A percentile compares a stretch with the other conserved stretches of the same genome.
These are phyloP conservation scores for Chlamydomonas schloesseri DNA, from an alignment of 139 green algal species.

Conservation along the genomic window DNA sequence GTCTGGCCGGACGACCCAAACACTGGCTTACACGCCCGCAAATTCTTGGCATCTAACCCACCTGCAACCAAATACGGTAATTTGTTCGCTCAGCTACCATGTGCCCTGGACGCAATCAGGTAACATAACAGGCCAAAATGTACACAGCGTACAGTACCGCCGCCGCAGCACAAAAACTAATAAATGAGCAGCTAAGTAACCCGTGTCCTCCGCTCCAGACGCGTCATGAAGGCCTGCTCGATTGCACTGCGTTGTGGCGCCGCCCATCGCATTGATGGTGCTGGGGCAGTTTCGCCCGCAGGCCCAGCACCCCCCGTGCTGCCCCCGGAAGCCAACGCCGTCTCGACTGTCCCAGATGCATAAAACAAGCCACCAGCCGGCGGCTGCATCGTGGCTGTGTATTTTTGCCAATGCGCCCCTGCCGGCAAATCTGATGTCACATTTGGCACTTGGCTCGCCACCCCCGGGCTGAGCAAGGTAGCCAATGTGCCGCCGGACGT, in stretches of 20 bases:
- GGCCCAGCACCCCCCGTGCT: not conserved
- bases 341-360: not conserved
- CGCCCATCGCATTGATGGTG: slow-evolving; percentile 1
- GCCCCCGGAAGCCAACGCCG: not conserved
- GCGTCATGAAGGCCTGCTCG: slow-evolving; percentile 29
- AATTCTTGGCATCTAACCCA: too few species aligned
- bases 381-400: not conserved
- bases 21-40: too few species aligned
- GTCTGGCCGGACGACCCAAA: too few species aligned
- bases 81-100: too few species aligned
- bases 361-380: slow-evolving; percentile 29
- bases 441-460: slow-evolving; percentile 11
- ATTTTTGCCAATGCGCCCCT: slow-evolving; percentile 9
- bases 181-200: not conserved
- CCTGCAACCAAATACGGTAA: too few species aligned
- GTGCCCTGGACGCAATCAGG: too few species aligned
- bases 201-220: slow-evolving; percentile 14
- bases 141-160: too few species aligned
- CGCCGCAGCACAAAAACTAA: too few species aligned
- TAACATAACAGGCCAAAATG: too few species aligned
- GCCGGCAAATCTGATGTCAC: not conserved
- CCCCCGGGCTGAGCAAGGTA: not conserved
- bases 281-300: not conserved
- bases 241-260: slow-evolving; percentile 33
- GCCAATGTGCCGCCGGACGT: slow-evolving; percentile 11